phyloP scores from a whole-genome alignment of 306 rosid species.

The Acmispon strigosus region DNA sequence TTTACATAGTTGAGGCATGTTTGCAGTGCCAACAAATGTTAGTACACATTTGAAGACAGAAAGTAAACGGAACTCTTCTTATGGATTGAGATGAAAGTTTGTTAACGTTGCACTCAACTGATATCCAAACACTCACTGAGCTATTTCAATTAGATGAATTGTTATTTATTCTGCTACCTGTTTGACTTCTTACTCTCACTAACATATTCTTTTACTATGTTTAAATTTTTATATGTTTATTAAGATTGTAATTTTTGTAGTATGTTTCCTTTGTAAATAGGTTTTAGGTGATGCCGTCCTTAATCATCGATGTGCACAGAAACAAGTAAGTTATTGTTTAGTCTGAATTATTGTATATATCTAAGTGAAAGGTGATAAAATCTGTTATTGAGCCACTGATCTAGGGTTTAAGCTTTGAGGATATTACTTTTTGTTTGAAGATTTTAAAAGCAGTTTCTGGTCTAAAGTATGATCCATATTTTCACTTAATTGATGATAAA shows the following conservation, averaged over 20 bases:
- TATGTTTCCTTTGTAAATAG: conserved; percentile 27
- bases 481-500: neutral
- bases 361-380: neutral
- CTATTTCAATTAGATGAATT: neutral
- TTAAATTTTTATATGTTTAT: neutral
- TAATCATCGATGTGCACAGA: conserved; percentile 74
- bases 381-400: neutral
- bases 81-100: too few species aligned
- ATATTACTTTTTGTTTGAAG: neutral
- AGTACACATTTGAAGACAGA: too few species aligned
- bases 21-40: too few species aligned
- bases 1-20: neutral
- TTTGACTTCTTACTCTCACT: neutral
- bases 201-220: neutral
- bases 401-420: neutral
- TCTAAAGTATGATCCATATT: neutral
- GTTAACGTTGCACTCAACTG: too few species aligned
- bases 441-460: neutral
- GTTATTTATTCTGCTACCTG: neutral
- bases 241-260: neutral
- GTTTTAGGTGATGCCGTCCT: conserved; percentile 76
- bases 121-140: neutral
- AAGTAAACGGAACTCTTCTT: too few species aligned
- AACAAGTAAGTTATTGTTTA: conserved; percentile 40
- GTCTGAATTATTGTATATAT: neutral